Conservation (phyloP, 2,329 filamentous ascomycete species). For the Penicillium sp. region DNA sequence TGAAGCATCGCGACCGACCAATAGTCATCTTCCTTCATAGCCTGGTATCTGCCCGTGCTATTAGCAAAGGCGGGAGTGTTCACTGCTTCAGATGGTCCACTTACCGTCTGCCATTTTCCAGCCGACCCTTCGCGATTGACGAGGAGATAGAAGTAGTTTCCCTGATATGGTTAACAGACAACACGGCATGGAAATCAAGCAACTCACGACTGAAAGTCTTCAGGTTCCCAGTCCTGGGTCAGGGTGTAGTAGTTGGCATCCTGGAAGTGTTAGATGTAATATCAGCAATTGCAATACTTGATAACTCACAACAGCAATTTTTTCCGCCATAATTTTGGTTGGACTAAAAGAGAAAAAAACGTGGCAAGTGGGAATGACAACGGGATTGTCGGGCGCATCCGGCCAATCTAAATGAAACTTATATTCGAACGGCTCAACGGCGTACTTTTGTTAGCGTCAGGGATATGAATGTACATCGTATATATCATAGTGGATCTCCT, state of each 20-base stretch:
- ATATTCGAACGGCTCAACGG: neutral
- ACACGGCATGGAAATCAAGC: neutral
- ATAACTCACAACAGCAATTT: neutral
- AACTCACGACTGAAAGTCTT: constrained; percentile 16
- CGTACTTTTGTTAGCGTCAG: neutral
- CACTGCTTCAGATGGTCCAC: constrained; percentile 18
- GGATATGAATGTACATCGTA: neutral
- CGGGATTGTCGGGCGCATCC: neutral
- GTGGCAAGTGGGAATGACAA: neutral
- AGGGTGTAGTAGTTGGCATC: constrained; percentile 10
- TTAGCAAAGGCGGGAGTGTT: neutral
- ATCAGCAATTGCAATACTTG: neutral
- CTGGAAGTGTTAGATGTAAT: neutral
- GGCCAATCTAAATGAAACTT: neutral
- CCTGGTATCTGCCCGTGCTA: constrained; percentile 10
- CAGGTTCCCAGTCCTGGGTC: neutral
- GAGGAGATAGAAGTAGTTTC: constrained; percentile 16
- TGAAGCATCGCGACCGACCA: constrained; percentile 9
- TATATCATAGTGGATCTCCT: neutral
- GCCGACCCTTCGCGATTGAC: constrained; percentile 9
- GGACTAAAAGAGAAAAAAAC: neutral
- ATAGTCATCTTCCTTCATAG: constrained; percentile 17
- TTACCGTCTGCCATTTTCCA: constrained; percentile 17
- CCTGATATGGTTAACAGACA: neutral
- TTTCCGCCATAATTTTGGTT: neutral